Evolutionary conservation across 306 rosid genomes (phyloP).

Genomic region (Acacia confusa): DNA sequence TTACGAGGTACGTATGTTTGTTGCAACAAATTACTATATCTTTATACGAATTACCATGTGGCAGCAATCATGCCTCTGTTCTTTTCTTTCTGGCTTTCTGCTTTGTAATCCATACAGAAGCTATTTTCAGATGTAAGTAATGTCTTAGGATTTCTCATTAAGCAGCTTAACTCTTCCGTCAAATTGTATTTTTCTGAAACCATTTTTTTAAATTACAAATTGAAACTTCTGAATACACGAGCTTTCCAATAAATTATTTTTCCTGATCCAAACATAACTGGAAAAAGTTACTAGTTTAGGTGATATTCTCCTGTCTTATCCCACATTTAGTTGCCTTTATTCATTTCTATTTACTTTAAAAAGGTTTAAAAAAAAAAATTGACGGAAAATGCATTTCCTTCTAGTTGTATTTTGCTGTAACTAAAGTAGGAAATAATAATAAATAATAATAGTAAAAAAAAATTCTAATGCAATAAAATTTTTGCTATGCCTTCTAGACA

Average conservation of each 20-base stretch:
- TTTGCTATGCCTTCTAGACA: slow-evolving; percentile 13
- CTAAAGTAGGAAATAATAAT: not conserved
- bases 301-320: not conserved
- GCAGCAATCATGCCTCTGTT: not conserved
- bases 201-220: not conserved
- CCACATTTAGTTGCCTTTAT: not conserved
- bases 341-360: not conserved
- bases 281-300: not conserved
- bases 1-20: slow-evolving; percentile 63
- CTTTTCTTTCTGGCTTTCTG: not conserved
- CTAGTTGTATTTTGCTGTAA: not conserved
- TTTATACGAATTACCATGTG: not conserved
- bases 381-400: slow-evolving; percentile 1
- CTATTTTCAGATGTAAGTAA: slow-evolving; percentile 10
- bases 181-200: slow-evolving; percentile 5
- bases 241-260: not conserved
- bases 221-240: not conserved
- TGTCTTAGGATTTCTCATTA: not conserved
- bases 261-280: not conserved
- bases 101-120: slow-evolving; percentile 3
- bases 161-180: slow-evolving; percentile 7
- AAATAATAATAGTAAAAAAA: not conserved
- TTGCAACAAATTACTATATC: not conserved
- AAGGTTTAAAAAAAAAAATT: slow-evolving; percentile 22
- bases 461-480: not conserved